Conservation (phyloP, 108 stramenopile species). For the Cyclotella sp. region DNA sequence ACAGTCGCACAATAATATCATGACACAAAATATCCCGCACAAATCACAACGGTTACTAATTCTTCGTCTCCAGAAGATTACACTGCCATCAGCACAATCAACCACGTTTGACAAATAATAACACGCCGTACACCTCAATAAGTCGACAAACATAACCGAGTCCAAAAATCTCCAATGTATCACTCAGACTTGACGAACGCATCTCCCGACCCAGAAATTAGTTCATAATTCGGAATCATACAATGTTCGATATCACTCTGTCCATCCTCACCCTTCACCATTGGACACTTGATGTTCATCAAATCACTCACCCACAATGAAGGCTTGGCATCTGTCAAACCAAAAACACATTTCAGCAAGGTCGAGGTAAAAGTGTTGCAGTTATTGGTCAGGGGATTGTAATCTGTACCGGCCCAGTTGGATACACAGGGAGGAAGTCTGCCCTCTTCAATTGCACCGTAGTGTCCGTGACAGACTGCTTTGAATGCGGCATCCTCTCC, state of each 20-base stretch:
- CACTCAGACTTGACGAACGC: background rate
- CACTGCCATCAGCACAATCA: too few species aligned
- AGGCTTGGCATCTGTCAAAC: constrained; percentile 51
- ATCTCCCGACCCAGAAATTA: background rate
- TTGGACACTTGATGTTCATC: constrained; percentile 41
- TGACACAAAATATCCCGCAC: too few species aligned
- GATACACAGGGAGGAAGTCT: constrained; percentile 42
- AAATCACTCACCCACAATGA: constrained; percentile 51
- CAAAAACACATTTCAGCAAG: constrained; percentile 52
- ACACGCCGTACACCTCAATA: too few species aligned
- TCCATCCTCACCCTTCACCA: constrained; percentile 33
- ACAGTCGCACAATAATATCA: too few species aligned
- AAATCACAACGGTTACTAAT: too few species aligned
- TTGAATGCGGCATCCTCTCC: constrained; percentile 28
- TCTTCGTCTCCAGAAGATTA: too few species aligned
- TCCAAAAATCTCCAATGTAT: background rate
- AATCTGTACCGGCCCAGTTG: constrained; percentile 53
- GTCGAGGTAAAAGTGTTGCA: constrained; percentile 58
- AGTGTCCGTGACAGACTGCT: constrained; percentile 43
- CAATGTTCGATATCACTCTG: constrained; percentile 31
- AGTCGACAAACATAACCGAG: too few species aligned
- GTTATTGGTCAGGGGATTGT: constrained; percentile 56
- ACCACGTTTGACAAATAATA: too few species aligned
- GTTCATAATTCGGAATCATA: constrained; percentile 12
- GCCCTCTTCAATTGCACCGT: constrained; percentile 35